Conservation (phyloP, 2,329 filamentous ascomycete genomes). For the Alternaria conjuncta region DNA sequence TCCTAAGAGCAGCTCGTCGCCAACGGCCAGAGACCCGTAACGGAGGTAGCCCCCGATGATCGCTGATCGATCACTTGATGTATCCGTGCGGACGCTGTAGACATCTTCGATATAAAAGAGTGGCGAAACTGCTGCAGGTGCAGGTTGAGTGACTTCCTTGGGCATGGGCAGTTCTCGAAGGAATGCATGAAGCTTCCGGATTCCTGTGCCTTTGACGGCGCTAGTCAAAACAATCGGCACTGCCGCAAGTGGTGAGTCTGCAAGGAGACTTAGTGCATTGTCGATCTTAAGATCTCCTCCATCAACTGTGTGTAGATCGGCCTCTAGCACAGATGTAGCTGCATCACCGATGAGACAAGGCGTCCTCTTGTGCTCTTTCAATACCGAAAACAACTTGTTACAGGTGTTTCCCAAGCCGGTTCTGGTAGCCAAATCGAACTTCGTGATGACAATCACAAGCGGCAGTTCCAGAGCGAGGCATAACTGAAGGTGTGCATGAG, state of each 20-base stretch:
- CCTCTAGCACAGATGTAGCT: slow-evolving; percentile 35
- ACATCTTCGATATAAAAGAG: slow-evolving; percentile 93
- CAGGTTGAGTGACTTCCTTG: slow-evolving; percentile 49
- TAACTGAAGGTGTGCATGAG: slow-evolving; percentile 80
- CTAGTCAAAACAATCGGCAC: slow-evolving; percentile 91
- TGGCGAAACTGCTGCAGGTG: slow-evolving; percentile 55
- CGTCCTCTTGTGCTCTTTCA: slow-evolving; percentile 77
- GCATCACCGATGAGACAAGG: slow-evolving; percentile 69
- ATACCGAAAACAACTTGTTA: slow-evolving; percentile 72
- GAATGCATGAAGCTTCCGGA: slow-evolving; percentile 81
- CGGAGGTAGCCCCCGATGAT: slow-evolving; percentile 85
- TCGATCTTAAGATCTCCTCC: slow-evolving; percentile 65
- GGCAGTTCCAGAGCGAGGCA: slow-evolving; percentile 82
- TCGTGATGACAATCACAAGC: slow-evolving; percentile 84
- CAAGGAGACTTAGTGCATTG: slow-evolving; percentile 60
- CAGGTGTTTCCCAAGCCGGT: slow-evolving; percentile 72
- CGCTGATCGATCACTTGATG: slow-evolving; percentile 38
- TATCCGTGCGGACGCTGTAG: slow-evolving; percentile 67
- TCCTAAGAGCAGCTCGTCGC: slow-evolving; percentile 78
- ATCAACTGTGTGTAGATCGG: slow-evolving; percentile 63
- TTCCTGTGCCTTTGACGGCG: slow-evolving; percentile 81
- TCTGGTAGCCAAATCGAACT: slow-evolving; percentile 84
- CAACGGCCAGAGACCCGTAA: slow-evolving; percentile 78
- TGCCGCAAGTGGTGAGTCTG: slow-evolving; percentile 54
- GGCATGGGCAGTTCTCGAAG: slow-evolving; percentile 74